Percentiles rank a stretch among this genome's conserved stretches.
phyloP scores from a whole-genome alignment of 2,329 filamentous ascomycete species.

The Talaromyces sp. region DNA sequence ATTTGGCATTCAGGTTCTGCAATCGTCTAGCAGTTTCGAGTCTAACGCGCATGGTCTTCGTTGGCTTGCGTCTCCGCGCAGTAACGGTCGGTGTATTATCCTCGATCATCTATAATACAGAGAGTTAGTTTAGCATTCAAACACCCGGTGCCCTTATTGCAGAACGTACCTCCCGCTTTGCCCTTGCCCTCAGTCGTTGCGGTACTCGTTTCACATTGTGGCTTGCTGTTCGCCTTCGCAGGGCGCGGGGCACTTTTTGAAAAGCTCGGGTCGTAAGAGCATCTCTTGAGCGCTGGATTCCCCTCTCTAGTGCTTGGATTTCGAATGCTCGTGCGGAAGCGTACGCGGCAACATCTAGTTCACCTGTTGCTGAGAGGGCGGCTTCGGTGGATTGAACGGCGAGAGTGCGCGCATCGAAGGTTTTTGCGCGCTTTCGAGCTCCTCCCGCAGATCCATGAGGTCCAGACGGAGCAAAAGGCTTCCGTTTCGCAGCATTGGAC shows the following conservation, averaged over 20 bases:
- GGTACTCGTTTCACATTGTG: constrained; percentile 94
- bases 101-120: constrained; percentile 78
- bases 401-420: constrained; percentile 46
- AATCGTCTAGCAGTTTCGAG: constrained; percentile 76
- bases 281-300: constrained; percentile 74
- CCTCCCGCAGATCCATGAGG: constrained; percentile 28
- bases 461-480: constrained; percentile 23
- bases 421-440: constrained; percentile 48
- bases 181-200: constrained; percentile 70
- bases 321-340: constrained; percentile 85
- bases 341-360: constrained; percentile 83
- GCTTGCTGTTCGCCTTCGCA: constrained; percentile 86
- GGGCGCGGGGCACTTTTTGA: constrained; percentile 80
- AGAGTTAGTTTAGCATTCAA: not conserved
- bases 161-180: constrained; percentile 60
- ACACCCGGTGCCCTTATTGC: not conserved
- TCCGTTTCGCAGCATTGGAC: constrained; percentile 37
- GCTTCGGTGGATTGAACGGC: constrained; percentile 50
- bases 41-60: constrained; percentile 55
- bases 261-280: constrained; percentile 73
- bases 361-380: constrained; percentile 64
- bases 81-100: constrained; percentile 88
- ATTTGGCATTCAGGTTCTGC: constrained; percentile 58
- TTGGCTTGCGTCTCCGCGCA: constrained; percentile 52
- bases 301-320: constrained; percentile 80